Base-by-base conservation (phyloP, 108 stramenopile species). In the Conticribra guillardii region DNA sequence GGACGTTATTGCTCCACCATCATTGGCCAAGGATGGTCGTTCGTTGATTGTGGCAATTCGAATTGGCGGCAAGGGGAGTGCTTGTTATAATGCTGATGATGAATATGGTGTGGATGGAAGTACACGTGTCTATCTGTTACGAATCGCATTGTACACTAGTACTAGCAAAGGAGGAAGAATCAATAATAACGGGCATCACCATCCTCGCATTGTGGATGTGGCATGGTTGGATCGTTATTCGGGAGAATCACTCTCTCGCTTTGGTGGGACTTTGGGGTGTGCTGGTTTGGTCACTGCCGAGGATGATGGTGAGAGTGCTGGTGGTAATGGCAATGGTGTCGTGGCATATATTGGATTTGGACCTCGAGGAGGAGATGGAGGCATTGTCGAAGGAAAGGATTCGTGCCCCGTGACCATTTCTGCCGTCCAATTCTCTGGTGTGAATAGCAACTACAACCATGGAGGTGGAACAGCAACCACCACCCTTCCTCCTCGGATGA, bases 201-300 rank as follows among this genome's bases (percentile, higher is more conserved):
- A n/a, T 0, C 47, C 64, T 29, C 45, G 44, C 23, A 32, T 76
- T 16, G 1, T 63, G 18, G 67, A 76, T 57, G 67, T 67, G 30
- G 45, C 60, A 31, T 76, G 75, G 75, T 49, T 76, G 19, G 67
- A 76, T 56, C 45, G 67, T 1, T 69, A 76, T 24, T 60, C 75
- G 21, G 75, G 67, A 1, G 47, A 67, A 17, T 49, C 54, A 5
- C 28, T 75, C 33, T 54, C 61, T 16, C 23, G 19, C 26, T 11
- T 30, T 23, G 57, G 56, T 4, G 47, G 64, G 8, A 31, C 27
- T 18, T 49, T 61, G 21, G 54, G 62, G 0, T 76, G 75, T 49
- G 45, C 11, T 19, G 75, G 75, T 0, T 28, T 76, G 61, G 67
- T 63, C 4, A 44, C 41, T 24, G 46, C 48, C 54, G 59, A 60